Base-by-base conservation (phyloP, 352 stramenopile genomes). In the Globisporangium sylvaticum region DNA sequence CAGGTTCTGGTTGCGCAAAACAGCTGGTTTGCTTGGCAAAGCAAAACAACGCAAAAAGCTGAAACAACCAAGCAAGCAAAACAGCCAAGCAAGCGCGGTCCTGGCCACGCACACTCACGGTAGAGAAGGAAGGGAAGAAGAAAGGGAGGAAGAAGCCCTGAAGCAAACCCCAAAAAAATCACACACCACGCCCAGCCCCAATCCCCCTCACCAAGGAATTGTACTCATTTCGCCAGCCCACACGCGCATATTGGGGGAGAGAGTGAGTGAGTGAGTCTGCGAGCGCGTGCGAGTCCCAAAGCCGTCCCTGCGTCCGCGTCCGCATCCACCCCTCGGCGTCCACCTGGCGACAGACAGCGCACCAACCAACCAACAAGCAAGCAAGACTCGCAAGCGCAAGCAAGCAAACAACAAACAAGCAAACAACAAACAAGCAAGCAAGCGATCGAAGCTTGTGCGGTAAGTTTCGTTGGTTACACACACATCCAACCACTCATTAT, bases 401-500 rank as follows among this genome's bases (percentile, higher is more conserved):
- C 46, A 58, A 58, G 24, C n/a, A n/a, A n/a, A n/a, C n/a, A n/a
- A n/a, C n/a, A n/a, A n/a, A 14, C 32, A 39, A 39, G 32, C 32
- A 39, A 18, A 20, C 39, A 46, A 46, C 39, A 12, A 58, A 58
- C 52, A 58, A 34, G 18, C 25, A 58, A 58, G 15, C 52, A 24
- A 56, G 52, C 52, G 52, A 39, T 58, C 52, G 52, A 58, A 58
- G 52, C 52, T 34, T 58, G 52, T 39, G 22, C 22, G 8, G 31
- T 15, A 20, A 58, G 5, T 10, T 22, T n/a, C 25, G 25, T 37
- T 37, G 31, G 25, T 58, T 31, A 24, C 29, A 27, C 14, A 27
- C 4, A 3, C 24, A 31, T 14, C 50, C 24, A 57, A 29, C 7
- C 52, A 37, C 1, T 24, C 15, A 22, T 8, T 15, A 81, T 81